These are phyloP conservation scores for Aureobasidium subglaciale DNA, from an alignment of 2,329 filamentous ascomycete species.

Conservation along the genomic window DNA sequence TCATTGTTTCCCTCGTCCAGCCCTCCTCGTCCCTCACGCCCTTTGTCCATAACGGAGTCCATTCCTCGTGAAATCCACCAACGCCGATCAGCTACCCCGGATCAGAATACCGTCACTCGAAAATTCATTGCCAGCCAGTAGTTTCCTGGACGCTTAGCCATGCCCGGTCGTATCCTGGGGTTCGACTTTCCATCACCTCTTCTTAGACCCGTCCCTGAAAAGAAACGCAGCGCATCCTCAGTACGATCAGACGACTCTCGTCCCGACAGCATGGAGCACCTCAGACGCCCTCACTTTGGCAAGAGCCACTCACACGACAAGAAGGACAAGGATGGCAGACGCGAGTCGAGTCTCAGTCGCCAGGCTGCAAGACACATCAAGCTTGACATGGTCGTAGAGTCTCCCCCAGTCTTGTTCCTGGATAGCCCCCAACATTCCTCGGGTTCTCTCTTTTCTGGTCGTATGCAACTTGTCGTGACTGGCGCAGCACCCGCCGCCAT, in stretches of 20 bases:
- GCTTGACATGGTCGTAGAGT: slow-evolving; percentile 65
- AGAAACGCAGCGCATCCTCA: slow-evolving; percentile 17
- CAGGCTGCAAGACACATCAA: slow-evolving; percentile 39
- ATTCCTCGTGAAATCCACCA: background rate
- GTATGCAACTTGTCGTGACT: slow-evolving; percentile 68
- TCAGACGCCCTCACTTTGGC: slow-evolving; percentile 26
- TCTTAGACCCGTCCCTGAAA: slow-evolving; percentile 18
- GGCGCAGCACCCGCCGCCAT: slow-evolving; percentile 53
- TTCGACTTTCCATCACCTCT: slow-evolving; percentile 23
- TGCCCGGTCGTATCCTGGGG: slow-evolving; percentile 29
- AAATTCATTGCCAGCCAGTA: background rate
- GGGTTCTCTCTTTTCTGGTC: slow-evolving; percentile 78
- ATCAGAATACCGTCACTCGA: background rate
- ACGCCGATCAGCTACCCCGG: slow-evolving; percentile 7
- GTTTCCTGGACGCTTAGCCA: slow-evolving; percentile 16
- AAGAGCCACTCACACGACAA: slow-evolving; percentile 20
- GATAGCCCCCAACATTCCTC: slow-evolving; percentile 67
- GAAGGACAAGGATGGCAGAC: slow-evolving; percentile 21
- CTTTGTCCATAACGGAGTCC: background rate
- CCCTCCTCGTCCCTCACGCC: background rate
- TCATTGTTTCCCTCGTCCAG: slow-evolving; percentile 1
- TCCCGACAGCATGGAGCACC: slow-evolving; percentile 29
- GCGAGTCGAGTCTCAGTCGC: slow-evolving; percentile 19
- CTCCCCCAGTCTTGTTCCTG: slow-evolving; percentile 78
- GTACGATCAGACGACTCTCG: slow-evolving; percentile 12